Percentiles rank a stretch among this genome's conserved stretches.
Conservation (phyloP, 306 rosid genomes). For the Corylus americana region DNA sequence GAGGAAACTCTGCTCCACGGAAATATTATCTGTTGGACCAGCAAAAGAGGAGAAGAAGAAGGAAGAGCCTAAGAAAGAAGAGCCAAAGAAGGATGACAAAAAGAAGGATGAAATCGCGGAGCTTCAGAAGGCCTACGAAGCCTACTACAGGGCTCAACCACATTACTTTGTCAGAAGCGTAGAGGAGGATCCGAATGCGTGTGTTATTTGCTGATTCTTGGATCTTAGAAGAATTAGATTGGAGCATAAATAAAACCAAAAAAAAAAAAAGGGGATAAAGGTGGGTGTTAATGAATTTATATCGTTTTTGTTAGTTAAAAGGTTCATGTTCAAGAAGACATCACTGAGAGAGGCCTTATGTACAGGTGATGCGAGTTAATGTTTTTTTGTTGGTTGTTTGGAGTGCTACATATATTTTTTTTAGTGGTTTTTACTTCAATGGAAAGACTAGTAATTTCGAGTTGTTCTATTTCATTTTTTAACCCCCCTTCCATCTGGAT, state of each 20-base stretch:
- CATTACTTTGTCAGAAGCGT: conserved; percentile 28
- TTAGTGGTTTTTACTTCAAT: background rate
- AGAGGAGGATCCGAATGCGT: conserved; percentile 67
- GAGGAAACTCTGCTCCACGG: conserved; percentile 54
- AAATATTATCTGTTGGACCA: conserved; percentile 70
- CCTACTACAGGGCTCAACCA: too few relatives aligned
- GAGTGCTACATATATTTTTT: background rate
- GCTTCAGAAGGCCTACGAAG: background rate
- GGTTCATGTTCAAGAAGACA: background rate
- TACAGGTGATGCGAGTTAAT: background rate
- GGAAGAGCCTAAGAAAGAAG: background rate
- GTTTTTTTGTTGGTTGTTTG: too few relatives aligned
- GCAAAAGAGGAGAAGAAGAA: conserved; percentile 39
- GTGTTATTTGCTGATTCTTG: conserved; percentile 59
- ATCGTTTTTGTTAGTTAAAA: background rate
- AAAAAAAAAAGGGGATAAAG: too few relatives aligned
- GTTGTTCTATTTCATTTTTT: background rate
- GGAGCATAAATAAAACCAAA: conserved; percentile 3
- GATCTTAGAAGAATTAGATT: background rate
- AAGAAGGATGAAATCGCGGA: conserved; percentile 43
- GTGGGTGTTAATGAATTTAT: background rate
- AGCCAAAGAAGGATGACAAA: conserved; percentile 27
- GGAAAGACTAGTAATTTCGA: background rate
- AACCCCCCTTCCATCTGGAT: background rate
- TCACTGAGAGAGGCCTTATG: background rate